Evolutionary conservation across 176 grass and related monocot genomes (phyloP).

Genomic region (Rhynchospora tenuis): DNA sequence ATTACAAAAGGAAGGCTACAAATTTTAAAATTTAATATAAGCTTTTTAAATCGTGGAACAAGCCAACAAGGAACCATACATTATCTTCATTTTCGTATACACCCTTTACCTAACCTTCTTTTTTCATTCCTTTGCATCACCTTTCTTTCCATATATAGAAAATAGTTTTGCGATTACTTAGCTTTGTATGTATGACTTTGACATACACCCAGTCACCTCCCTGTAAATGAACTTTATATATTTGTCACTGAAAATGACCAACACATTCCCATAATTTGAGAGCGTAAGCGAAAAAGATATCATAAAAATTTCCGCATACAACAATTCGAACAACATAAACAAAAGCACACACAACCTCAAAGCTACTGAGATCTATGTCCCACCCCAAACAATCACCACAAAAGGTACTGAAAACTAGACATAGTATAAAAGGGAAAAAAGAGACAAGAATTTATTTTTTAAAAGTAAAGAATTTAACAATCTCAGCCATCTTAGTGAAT

Average conservation of each 20-base stretch:
- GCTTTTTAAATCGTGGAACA: too few species aligned
- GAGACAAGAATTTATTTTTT: background rate
- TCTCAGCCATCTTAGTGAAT: background rate
- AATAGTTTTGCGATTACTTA: too few species aligned
- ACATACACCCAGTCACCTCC: too few species aligned
- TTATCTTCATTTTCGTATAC: too few species aligned
- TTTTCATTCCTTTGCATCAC: too few species aligned
- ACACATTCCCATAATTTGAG: background rate
- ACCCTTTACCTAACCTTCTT: too few species aligned
- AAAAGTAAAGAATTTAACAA: background rate
- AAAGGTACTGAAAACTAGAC: background rate
- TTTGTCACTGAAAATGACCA: background rate
- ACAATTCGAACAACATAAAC: background rate
- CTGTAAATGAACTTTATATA: background rate
- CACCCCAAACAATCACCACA: background rate
- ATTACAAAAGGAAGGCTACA: too few species aligned
- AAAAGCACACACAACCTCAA: background rate
- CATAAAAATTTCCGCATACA: background rate
- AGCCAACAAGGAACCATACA: too few species aligned
- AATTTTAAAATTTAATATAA: too few species aligned
- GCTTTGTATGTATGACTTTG: too few species aligned
- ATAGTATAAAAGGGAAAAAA: background rate
- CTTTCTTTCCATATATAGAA: too few species aligned
- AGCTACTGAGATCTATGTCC: background rate
- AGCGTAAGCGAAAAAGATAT: background rate